A percentile compares a stretch with the other conserved stretches of the same genome.
Conservation (phyloP, 106 monocot genomes). For the Alisma plantagoaquatica region DNA sequence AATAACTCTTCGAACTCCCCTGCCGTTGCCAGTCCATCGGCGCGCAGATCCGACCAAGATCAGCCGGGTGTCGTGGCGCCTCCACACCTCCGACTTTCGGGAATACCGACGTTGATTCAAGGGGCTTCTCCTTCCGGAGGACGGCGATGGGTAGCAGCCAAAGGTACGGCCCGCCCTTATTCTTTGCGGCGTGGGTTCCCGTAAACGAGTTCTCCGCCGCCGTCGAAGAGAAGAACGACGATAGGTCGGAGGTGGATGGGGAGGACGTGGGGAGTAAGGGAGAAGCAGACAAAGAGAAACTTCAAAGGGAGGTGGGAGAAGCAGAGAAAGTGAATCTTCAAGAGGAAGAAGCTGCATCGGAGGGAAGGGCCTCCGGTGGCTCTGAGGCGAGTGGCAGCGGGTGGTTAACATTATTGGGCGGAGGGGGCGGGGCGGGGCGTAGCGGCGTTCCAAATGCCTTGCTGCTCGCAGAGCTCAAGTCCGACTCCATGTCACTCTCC, state of each 20-base stretch:
- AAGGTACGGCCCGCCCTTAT: conserved; percentile 78
- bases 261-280: not conserved
- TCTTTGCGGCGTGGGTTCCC: conserved; percentile 62
- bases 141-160: conserved; percentile 38
- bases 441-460: conserved; percentile 82
- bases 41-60: too few relatives aligned
- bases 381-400: conserved; percentile 1
- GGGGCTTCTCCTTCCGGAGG: too few relatives aligned
- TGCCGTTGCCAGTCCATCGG: too few relatives aligned
- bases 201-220: conserved; percentile 24
- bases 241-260: not conserved
- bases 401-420: conserved; percentile 47
- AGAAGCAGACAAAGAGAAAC: too few relatives aligned
- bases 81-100: too few relatives aligned
- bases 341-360: not conserved
- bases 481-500: conserved; percentile 31
- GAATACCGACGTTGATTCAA: too few relatives aligned
- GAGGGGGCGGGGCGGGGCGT: conserved; percentile 82
- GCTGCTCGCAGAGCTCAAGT: conserved; percentile 47
- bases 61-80: too few relatives aligned
- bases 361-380: not conserved
- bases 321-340: conserved; percentile 7
- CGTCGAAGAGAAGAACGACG: not conserved
- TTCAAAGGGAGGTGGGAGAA: conserved; percentile 10
- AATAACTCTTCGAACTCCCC: too few relatives aligned